A percentile compares a stretch with the other conserved stretches of the same genome.
These are phyloP conservation scores for Paratinospora sagittata DNA, from an alignment of 164 flowering plant genomes.

Conservation along the genomic window DNA sequence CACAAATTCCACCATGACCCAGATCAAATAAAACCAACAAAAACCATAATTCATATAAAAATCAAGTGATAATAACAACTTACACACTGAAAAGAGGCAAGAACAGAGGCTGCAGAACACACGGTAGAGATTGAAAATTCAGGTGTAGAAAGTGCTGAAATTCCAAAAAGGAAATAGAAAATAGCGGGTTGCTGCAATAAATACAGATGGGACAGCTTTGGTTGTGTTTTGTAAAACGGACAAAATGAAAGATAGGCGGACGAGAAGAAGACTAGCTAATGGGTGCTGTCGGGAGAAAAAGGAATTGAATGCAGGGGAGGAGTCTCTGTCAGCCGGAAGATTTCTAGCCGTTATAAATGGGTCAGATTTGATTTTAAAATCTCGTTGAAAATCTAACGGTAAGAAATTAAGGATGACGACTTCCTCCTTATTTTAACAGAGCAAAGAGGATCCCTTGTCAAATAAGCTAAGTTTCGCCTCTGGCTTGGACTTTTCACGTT, in stretches of 20 bases:
- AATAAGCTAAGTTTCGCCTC: neutral
- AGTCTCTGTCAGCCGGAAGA: too few relatives aligned
- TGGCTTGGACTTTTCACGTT: neutral
- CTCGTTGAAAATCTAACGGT: neutral
- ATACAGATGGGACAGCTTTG: slow-evolving; percentile 17
- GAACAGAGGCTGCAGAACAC: neutral
- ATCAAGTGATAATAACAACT: neutral
- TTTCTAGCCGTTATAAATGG: too few relatives aligned
- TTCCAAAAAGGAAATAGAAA: neutral
- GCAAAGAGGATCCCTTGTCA: neutral
- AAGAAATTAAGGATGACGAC: neutral
- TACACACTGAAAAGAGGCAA: neutral
- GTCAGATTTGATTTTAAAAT: neutral
- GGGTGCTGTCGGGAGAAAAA: slow-evolving; percentile 4
- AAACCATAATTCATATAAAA: neutral
- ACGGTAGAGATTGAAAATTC: neutral
- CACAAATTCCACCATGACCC: neutral
- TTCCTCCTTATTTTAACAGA: neutral
- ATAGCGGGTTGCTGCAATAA: too few relatives aligned
- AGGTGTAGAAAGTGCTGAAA: neutral
- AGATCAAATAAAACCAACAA: neutral
- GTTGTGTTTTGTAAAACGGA: too few relatives aligned
- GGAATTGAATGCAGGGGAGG: slow-evolving; percentile 3
- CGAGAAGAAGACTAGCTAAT: slow-evolving; percentile 17
- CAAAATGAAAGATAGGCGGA: slow-evolving; percentile 37